Base-by-base conservation (phyloP, 2,329 filamentous ascomycete genomes). In the Diaporthe longicolla region DNA sequence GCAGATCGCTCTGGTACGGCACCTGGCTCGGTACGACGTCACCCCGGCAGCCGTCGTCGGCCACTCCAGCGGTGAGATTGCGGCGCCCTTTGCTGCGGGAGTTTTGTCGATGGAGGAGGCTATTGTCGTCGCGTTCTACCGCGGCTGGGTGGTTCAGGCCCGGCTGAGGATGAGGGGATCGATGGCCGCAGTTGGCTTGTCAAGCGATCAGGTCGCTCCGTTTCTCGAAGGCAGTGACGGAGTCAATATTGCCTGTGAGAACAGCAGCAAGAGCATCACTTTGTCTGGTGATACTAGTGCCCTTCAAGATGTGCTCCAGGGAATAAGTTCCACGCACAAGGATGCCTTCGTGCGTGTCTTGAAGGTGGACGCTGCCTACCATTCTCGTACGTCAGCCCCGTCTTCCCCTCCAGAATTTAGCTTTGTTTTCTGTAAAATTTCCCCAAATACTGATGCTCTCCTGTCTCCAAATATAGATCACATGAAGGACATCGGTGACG, bases 241-340 rank as follows among this genome's bases (percentile, higher is more conserved):
- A 3, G 68, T 77, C 0, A 32, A 17, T 11, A 37, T 74, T 29
- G 72, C 55, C 3, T 74, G 65, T 26, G 66, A 70, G 29, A 74
- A 74, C 48, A 73, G 70, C 32, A 80, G 81, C 0, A 50, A 73
- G 0, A 85, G 79, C 58, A 73, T 81, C 8, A 84, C 83, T 0
- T 24, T 84, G 0, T 82, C 82, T 0, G 82, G 82, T 0, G 78
- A 81, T 32, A 63, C 55, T 4, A 61, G 61, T 3, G 78, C 76
- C 2, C 75, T 84, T 4, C 73, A 79, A 13, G 75, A 76, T 5
- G 69, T 83, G 0, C 72, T 77, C 13, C 48, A 65, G 4, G 48
- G 73, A 32, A 72, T 82, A n/a, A 55, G 77, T 4, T 75, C 77
- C 7, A 76, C 80, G n/a, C 21, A 35, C 6, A 26, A 45, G 13